A percentile compares a stretch with the other conserved stretches of the same genome.
phyloP scores from a whole-genome alignment of 495 filamentous ascomycete genomes.

The Chaetomium fimeti region DNA sequence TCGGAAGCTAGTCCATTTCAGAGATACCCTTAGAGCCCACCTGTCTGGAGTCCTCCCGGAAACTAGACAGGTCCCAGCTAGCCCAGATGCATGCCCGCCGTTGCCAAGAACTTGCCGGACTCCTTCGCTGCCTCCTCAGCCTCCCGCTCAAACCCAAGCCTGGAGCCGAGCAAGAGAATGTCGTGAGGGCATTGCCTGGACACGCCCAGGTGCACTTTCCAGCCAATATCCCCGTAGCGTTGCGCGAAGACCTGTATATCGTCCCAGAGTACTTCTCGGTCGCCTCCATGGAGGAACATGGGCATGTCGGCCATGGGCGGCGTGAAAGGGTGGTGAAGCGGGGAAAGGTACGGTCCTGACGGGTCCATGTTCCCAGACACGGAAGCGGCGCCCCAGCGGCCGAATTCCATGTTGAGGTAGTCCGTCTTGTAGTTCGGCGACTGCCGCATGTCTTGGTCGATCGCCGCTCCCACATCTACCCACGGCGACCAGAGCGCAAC shows the following conservation, averaged over 20 bases:
- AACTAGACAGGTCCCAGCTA: neutral
- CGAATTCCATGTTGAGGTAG: constrained; percentile 29
- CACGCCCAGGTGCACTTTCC: constrained; percentile 26
- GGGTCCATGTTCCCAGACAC: constrained; percentile 15
- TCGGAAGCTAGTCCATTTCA: neutral
- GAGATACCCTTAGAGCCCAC: neutral
- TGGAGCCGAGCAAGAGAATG: constrained; percentile 30
- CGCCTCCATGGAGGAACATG: constrained; percentile 23
- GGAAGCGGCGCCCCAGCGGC: constrained; percentile 24
- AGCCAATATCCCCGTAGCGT: constrained; percentile 18
- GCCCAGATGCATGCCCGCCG: constrained; percentile 1
- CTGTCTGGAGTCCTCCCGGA: too few species aligned
- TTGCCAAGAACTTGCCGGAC: constrained; percentile 9
- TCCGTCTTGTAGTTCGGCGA: constrained; percentile 29
- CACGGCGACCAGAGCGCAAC: constrained; percentile 33
- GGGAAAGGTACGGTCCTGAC: constrained; percentile 22
- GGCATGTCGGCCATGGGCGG: constrained; percentile 15
- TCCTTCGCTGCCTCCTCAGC: constrained; percentile 24
- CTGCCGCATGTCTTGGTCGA: constrained; percentile 9
- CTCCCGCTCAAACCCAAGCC: constrained; percentile 29
- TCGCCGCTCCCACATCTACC: constrained; percentile 25
- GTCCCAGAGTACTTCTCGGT: constrained; percentile 25
- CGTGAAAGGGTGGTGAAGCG: constrained; percentile 26
- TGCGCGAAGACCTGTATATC: constrained; percentile 21
- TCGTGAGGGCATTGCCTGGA: constrained; percentile 30